A percentile compares a stretch with the other conserved stretches of the same genome.
Conservation (phyloP, 805 yeast species). For the Tetrapisispora pingtungensis region DNA sequence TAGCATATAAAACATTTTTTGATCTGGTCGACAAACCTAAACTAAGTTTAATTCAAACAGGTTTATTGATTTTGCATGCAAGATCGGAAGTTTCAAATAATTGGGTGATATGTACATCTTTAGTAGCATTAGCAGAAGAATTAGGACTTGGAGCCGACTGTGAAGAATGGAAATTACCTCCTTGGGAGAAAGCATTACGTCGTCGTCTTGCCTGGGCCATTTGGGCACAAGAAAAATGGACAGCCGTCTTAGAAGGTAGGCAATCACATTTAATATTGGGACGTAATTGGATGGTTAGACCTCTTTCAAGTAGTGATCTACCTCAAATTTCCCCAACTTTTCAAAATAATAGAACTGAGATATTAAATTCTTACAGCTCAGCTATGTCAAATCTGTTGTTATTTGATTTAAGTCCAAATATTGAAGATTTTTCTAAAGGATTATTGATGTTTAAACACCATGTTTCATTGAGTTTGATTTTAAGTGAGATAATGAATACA, state of each 20-base stretch:
- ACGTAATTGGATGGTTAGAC: constrained; percentile 69
- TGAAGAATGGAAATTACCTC: constrained; percentile 81
- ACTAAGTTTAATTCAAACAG: constrained; percentile 86
- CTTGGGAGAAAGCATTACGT: constrained; percentile 89
- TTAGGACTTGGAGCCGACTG: constrained; percentile 88
- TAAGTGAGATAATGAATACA: constrained; percentile 60
- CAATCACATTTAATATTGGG: constrained; percentile 72
- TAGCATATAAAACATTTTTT: constrained; percentile 54
- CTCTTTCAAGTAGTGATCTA: constrained; percentile 61
- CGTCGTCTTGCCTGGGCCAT: constrained; percentile 94
- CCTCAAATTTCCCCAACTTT: constrained; percentile 49
- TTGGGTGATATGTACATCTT: constrained; percentile 80
- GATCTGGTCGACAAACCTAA: constrained; percentile 81
- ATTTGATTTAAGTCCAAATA: constrained; percentile 22
- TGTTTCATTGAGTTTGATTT: constrained; percentile 54
- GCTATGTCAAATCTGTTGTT: constrained; percentile 14
- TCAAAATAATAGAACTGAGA: background rate
- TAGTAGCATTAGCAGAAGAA: constrained; percentile 82
- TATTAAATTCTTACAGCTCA: background rate
- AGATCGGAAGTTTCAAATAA: constrained; percentile 51
- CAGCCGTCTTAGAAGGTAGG: constrained; percentile 66
- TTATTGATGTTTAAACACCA: constrained; percentile 56
- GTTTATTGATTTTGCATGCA: constrained; percentile 60
- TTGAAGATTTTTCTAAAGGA: constrained; percentile 59
- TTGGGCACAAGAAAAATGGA: constrained; percentile 87